phyloP scores from a whole-genome alignment of 164 flowering plant species.

The Piper longum region DNA sequence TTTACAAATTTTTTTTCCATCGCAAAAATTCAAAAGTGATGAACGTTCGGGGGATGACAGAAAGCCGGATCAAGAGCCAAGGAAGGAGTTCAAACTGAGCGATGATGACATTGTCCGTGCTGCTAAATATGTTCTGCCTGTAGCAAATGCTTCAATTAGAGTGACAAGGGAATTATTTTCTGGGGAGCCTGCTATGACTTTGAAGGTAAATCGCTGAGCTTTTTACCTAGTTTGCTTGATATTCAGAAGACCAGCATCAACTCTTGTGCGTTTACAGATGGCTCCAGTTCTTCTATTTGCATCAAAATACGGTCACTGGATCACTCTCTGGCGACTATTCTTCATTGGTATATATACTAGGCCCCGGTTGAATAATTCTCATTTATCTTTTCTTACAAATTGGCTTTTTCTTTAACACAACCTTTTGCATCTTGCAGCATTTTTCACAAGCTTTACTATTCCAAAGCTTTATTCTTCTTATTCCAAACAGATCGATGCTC shows the following conservation, averaged over 20 bases:
- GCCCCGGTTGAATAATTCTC: background rate
- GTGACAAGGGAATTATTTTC: conserved; percentile 60
- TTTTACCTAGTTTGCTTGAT: background rate
- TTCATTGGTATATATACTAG: conserved; percentile 37
- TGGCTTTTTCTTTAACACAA: background rate
- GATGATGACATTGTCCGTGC: conserved; percentile 56
- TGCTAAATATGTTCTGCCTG: conserved; percentile 54
- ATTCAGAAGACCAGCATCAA: background rate
- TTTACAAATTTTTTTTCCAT: background rate
- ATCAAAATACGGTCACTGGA: conserved; percentile 78
- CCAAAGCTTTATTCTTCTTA: conserved; percentile 71
- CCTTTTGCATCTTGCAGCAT: conserved; percentile 36
- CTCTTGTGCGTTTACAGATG: conserved; percentile 31
- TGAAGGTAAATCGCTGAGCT: conserved; percentile 36
- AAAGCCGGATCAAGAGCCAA: conserved; percentile 27
- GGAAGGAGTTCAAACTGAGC: conserved; percentile 29
- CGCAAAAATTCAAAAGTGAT: background rate
- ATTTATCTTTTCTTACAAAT: background rate
- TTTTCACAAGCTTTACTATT: conserved; percentile 56
- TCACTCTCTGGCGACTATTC: conserved; percentile 67
- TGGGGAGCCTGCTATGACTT: conserved; percentile 86
- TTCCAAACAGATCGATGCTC: conserved; percentile 33
- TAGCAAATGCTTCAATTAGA: conserved; percentile 53
- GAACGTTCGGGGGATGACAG: background rate
- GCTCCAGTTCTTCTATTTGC: conserved; percentile 65